Percentiles rank a stretch among this genome's conserved stretches.
phyloP scores from a whole-genome alignment of 2,329 filamentous ascomycete species.

The Alternaria conjuncta region DNA sequence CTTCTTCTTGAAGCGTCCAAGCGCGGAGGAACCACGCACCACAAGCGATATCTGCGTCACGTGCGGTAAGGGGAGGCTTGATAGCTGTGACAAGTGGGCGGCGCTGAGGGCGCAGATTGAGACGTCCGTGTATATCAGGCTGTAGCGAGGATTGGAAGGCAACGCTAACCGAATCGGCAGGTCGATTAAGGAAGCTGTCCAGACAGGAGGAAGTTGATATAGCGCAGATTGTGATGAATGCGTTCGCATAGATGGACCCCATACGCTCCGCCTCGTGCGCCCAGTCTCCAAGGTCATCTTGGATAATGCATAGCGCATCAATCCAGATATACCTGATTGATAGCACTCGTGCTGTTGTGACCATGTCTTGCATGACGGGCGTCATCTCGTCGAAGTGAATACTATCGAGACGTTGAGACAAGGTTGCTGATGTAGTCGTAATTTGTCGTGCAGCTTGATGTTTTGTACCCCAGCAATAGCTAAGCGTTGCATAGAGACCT shows the following conservation, averaged over 20 bases:
- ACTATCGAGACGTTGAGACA: not conserved
- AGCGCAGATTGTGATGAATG: not conserved
- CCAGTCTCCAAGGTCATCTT: not conserved
- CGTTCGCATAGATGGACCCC: not conserved
- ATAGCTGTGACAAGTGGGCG: no score
- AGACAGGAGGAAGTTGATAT: not conserved
- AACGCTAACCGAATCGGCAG: not conserved
- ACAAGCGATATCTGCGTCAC: no score
- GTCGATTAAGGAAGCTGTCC: not conserved
- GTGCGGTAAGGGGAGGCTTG: no score
- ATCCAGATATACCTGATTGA: not conserved
- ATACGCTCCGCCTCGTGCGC: not conserved
- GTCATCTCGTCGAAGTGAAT: not conserved
- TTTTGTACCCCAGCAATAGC: not conserved
- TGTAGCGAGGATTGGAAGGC: not conserved
- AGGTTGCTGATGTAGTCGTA: not conserved
- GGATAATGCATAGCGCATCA: not conserved
- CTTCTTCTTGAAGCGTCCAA: not conserved
- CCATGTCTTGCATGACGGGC: not conserved
- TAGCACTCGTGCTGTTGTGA: not conserved
- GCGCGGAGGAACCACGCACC: not conserved
- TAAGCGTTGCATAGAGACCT: not conserved
- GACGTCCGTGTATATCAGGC: not conserved
- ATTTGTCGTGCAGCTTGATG: not conserved
- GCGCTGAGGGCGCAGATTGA: not conserved